Conservation (phyloP, 768 basidiomycete species). For the Boletus sensibilis region DNA sequence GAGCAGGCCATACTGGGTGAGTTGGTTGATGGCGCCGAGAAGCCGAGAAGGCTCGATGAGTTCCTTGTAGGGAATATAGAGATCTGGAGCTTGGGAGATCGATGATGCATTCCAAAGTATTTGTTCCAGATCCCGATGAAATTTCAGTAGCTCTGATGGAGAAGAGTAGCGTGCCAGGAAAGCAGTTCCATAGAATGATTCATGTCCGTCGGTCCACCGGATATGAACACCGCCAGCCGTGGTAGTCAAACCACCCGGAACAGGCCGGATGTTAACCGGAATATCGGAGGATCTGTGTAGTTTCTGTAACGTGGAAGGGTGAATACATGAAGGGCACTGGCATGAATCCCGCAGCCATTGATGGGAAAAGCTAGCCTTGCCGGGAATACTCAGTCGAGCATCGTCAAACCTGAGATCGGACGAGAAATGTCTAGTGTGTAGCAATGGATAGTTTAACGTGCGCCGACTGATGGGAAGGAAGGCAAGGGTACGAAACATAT, state of each 20-base stretch:
- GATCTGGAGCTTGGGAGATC: slow-evolving; percentile 38
- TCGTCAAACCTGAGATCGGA: slow-evolving; percentile 13
- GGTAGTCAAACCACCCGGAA: slow-evolving; percentile 40
- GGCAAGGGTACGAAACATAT: slow-evolving; percentile 8
- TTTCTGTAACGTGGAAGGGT: slow-evolving; percentile 78
- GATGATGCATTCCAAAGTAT: slow-evolving; percentile 46
- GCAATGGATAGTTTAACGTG: neutral
- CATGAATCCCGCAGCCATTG: slow-evolving; percentile 88
- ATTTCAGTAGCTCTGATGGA: slow-evolving; percentile 33
- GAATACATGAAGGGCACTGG: slow-evolving; percentile 66
- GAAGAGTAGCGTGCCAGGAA: slow-evolving; percentile 54
- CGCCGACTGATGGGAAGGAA: neutral
- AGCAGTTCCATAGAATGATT: slow-evolving; percentile 48
- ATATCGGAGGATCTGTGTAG: slow-evolving; percentile 70
- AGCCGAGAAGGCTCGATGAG: slow-evolving; percentile 48
- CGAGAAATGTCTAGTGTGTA: slow-evolving; percentile 4
- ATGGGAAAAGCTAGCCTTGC: slow-evolving; percentile 55
- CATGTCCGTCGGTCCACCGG: slow-evolving; percentile 59
- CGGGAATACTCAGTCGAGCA: slow-evolving; percentile 16
- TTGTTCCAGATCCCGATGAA: slow-evolving; percentile 44
- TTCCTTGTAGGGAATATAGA: slow-evolving; percentile 56
- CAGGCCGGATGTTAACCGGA: slow-evolving; percentile 47
- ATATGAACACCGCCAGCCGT: slow-evolving; percentile 47
- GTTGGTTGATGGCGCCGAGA: slow-evolving; percentile 61
- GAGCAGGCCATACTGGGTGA: slow-evolving; percentile 69